Evolutionary conservation across 2,329 filamentous ascomycete genomes (phyloP), one percentile per base, ranked within the genome.

Genomic region (Fusarium burgessii): DNA sequence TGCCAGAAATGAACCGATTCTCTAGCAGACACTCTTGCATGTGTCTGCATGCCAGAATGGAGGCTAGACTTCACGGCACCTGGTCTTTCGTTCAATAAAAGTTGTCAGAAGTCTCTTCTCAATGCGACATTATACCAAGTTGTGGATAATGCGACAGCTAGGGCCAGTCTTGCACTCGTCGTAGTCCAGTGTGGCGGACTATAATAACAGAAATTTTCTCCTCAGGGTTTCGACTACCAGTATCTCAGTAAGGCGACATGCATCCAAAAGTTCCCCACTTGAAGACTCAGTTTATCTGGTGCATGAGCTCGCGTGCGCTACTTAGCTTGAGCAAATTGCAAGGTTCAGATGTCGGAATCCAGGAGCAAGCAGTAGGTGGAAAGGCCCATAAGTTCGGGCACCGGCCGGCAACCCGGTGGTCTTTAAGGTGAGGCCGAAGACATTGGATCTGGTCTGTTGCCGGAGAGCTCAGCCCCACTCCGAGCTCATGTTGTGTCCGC

Each of bases 381-480:
- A 66, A 64, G 63, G 58, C 56, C 59, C 59, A 60, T 43, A 58
- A 33, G 20, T 62, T 62, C 57, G 25, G 52, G 18, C 47, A 46
- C 58, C 58, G 61, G 50, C 62, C 55, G 65, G 60, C 29, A 42
- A 50, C 14, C 42, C 62, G 50, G 35, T 55, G 40, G 51, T 51
- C 49, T 18, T 58, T 54, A 38, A 49, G 40, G 36, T 52, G 51
- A 56, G 45, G 58, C 55, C 47, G 67, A 59, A 63, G 45, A 32
- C 54, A 55, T 62, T 68, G 63, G 52, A 36, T 63, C 49, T 63
- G 68, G 65, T 71, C 73, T 56, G 71, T 71, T 64, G 69, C 73
- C 68, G 68, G 75, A 33, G 29, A 46, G 15, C 49, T 52, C 23
- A 46, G 45, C 58, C 62, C 69, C 69, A 63, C 71, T 57, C 64